Base-by-base conservation (phyloP, 2,329 filamentous ascomycete species). In the Coniochaeta sp. region DNA sequence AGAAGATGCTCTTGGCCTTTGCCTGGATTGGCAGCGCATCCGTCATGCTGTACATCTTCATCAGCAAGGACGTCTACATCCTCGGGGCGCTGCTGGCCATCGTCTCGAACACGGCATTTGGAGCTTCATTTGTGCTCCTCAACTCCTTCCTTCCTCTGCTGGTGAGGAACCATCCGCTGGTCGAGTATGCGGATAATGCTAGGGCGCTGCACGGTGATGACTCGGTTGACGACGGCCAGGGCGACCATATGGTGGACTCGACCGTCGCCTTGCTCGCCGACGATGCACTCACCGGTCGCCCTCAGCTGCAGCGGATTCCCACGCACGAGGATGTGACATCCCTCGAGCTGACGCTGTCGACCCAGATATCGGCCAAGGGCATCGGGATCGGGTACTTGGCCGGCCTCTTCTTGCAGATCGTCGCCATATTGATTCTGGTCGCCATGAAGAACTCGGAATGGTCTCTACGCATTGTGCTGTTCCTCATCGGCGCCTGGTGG, bases 111-210 rank as follows among this genome's bases (percentile, higher is more conserved):
- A 96, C 91, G 1, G 93, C 91, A 52, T 96, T 97, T 70, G 95
- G 95, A 24, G 92, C 93, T 17, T 96, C 92, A 0, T 98, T 96
- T 72, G 95, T 99, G 2, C 81, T 99, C 14, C 78, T 99, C 54
- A 99, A 99, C 75, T 96, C 93, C 0, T 99, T 97, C 69, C 78
- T 99, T 50, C 95, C 95, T 0, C 79, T 99, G 9, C 81, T 99
- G 10, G 95, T 98, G 60, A 85, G 93, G 55, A 87, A 96, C 70
- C 92, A 98, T 72, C 88, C 90, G 0, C 77, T 77, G 17, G 62
- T 80, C 2, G 66, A 69, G 50, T 69, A 68, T 6, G 63, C 66
- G 5, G 66, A 65, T 2, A 67, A 64, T 1, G 57, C 66, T 2
- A 56, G 62, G 4, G 72, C 71, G 0, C 71, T 70, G 9, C 72